phyloP scores from a whole-genome alignment of 2,329 filamentous ascomycete species.

The Apiospora marii region DNA sequence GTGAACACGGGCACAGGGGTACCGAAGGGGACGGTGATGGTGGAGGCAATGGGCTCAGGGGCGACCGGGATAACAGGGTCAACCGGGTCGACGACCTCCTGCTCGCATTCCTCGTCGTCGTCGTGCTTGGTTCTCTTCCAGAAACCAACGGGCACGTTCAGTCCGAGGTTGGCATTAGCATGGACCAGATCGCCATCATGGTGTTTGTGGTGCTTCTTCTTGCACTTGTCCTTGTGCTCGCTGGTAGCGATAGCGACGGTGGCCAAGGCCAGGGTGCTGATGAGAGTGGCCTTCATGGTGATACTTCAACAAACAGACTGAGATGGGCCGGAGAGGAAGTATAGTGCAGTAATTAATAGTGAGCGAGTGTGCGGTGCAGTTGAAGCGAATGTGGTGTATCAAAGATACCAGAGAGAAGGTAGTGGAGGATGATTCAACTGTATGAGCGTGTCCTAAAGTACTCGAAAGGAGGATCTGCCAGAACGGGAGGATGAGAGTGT shows the following conservation, averaged over 20 bases:
- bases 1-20: conserved; percentile 3
- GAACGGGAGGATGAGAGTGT: conserved; percentile 16
- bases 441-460: conserved; percentile 4
- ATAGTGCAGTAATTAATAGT: neutral
- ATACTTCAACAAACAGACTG: neutral
- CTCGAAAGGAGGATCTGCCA: neutral
- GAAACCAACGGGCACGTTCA: neutral
- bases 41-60: neutral
- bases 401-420: conserved; percentile 23
- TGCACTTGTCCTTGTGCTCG: conserved; percentile 17
- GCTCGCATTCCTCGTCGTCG: neutral
- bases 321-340: neutral
- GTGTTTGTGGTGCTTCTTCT: conserved; percentile 21
- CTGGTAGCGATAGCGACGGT: conserved; percentile 9
- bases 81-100: neutral
- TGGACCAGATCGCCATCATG: neutral
- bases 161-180: neutral
- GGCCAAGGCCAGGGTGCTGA: conserved; percentile 26
- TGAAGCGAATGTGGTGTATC: conserved; percentile 25
- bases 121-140: conserved; percentile 12
- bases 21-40: neutral
- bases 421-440: conserved; percentile 9
- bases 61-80: neutral
- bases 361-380: neutral
- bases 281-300: conserved; percentile 24